Evolutionary conservation across 129 eudicot species (phyloP).

Genomic region (Silybum marianum): DNA sequence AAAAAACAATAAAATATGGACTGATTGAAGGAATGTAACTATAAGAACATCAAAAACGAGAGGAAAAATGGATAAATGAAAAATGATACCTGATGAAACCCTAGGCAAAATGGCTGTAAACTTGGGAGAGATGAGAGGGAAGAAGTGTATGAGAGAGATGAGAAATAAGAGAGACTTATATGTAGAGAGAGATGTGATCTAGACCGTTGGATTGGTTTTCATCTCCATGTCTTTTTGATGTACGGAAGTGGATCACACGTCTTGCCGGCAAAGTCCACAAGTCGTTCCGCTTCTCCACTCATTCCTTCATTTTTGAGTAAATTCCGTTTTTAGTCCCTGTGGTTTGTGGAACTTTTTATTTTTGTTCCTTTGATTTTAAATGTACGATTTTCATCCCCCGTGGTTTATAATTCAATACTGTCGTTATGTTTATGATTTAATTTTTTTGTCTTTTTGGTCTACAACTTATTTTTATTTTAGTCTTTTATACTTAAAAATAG

Average conservation of each 20-base stretch:
- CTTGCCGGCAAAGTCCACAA: background rate
- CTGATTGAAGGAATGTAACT: background rate
- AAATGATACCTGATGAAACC: constrained; percentile 18
- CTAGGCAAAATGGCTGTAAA: constrained; percentile 10
- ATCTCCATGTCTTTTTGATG: background rate
- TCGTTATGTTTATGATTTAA: too few relatives aligned
- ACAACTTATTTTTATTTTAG: too few relatives aligned
- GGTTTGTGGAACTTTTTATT: too few relatives aligned
- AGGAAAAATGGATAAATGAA: background rate
- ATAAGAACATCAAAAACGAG: background rate
- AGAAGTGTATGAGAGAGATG: background rate
- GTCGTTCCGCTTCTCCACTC: constrained; percentile 2
- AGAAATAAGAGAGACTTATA: background rate
- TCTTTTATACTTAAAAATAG: too few relatives aligned
- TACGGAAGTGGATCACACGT: constrained; percentile 7
- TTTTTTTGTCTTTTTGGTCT: too few relatives aligned
- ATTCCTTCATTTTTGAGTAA: background rate
- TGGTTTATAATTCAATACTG: too few relatives aligned
- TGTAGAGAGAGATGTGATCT: background rate
- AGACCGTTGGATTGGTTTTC: constrained; percentile 9
- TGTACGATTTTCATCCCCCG: too few relatives aligned
- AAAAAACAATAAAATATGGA: background rate
- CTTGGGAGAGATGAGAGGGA: background rate
- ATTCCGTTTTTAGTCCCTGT: background rate
- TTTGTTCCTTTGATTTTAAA: too few relatives aligned